Evolutionary conservation across 148 eudicot genomes (phyloP).

Genomic region (Vaccinium macrocarpon): DNA sequence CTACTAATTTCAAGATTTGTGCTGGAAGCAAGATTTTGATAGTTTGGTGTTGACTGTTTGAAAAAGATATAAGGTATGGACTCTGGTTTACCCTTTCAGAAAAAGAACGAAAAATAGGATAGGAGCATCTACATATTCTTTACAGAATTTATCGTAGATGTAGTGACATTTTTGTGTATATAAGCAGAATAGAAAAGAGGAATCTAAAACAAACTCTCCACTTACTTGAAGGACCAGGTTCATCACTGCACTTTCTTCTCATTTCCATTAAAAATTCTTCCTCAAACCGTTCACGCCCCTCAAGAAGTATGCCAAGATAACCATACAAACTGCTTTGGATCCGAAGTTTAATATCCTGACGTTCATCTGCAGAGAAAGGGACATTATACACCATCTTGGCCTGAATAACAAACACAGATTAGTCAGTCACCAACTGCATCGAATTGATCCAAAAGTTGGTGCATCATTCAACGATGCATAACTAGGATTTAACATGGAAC

Average conservation of each 20-base stretch:
- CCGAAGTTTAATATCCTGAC: conserved; percentile 50
- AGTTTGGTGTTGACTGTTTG: neutral
- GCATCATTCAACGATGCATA: neutral
- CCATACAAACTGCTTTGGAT: conserved; percentile 66
- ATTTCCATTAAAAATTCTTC: conserved; percentile 47
- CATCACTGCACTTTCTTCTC: conserved; percentile 34
- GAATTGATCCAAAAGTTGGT: neutral
- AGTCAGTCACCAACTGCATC: neutral
- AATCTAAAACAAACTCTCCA: conserved; percentile 2
- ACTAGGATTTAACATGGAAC: neutral
- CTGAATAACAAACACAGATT: conserved; percentile 33
- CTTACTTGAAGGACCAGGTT: conserved; percentile 70
- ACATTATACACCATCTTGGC: conserved; percentile 59
- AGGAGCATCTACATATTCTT: neutral
- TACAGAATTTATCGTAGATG: neutral
- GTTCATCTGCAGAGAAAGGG: conserved; percentile 75
- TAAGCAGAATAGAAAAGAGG: neutral
- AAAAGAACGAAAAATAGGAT: neutral
- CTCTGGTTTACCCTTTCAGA: neutral
- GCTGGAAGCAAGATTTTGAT: neutral
- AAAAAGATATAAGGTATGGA: neutral
- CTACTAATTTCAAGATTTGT: neutral
- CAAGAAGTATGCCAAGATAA: conserved; percentile 70
- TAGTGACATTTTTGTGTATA: neutral
- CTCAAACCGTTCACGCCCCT: conserved; percentile 66